Conservation (phyloP, 164 flowering plant species). For the Warburgia ugandensis region DNA sequence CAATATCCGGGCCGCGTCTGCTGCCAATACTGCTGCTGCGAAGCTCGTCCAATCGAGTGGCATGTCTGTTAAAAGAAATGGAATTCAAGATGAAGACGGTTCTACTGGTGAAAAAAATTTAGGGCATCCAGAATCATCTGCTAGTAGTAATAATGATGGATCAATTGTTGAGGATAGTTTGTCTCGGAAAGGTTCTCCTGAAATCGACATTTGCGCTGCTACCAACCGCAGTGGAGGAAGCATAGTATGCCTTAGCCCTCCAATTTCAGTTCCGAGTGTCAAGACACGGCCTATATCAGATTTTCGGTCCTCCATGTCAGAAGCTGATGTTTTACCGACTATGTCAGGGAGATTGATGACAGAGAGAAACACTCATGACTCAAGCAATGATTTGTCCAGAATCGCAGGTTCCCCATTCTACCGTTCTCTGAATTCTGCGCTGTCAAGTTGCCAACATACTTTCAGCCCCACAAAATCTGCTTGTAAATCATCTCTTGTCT, state of each 20-base stretch:
- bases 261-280: slow-evolving; percentile 4
- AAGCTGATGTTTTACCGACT: slow-evolving; percentile 15
- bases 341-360: slow-evolving; percentile 12
- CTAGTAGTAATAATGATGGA: neutral
- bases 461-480: slow-evolving; percentile 15
- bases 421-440: slow-evolving; percentile 20
- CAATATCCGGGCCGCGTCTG: too few relatives aligned
- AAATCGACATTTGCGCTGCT: slow-evolving; percentile 3
- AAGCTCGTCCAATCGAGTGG: slow-evolving; percentile 21
- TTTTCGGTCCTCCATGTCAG: slow-evolving; percentile 25
- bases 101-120: neutral
- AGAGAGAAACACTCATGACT: neutral
- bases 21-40: slow-evolving; percentile 18
- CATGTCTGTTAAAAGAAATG: neutral
- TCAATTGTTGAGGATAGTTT: slow-evolving; percentile 7
- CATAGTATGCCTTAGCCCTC: slow-evolving; percentile 15
- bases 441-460: slow-evolving; percentile 15
- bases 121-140: neutral
- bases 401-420: slow-evolving; percentile 15
- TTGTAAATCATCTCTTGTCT: slow-evolving; percentile 8
- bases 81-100: neutral
- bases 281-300: slow-evolving; percentile 11
- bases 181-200: slow-evolving; percentile 7
- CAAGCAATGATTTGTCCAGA: slow-evolving; percentile 14
- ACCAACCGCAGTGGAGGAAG: too few relatives aligned